Base-by-base conservation (phyloP, 2,329 filamentous ascomycete genomes). In the Aspergillus sp. region DNA sequence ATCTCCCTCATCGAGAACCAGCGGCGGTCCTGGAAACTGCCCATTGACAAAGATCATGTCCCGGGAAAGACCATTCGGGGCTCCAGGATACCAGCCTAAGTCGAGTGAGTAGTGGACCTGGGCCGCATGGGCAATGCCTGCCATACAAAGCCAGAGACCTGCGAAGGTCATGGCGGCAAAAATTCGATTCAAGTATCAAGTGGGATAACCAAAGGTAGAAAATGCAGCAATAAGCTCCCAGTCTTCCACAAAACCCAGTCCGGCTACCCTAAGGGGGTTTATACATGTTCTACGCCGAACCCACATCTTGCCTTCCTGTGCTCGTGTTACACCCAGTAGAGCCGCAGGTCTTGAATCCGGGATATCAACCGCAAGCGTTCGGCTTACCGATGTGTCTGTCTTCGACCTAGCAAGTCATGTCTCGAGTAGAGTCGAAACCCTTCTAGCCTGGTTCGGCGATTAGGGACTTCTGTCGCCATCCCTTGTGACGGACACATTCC, bases 31-130 rank as follows among this genome's bases (percentile, higher is more conserved):
- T 4, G 65, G 64, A 40, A 63, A 64, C 41, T 57, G 54, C 4
- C 57, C 57, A 45, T 67, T 67, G 48, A 63, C 60, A 32, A 62
- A 58, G 12, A 67, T 55, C 49, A 61, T 59, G 10, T 64, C 57
- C 5, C 63, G 54, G 7, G 52, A 53, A 53, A 61, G 56, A 12
- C 65, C 64, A 49, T 66, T 59, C 0, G 62, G 59, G 7, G 60
- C 57, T 12, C 63, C 60, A 27, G 59, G 53, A 34, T 59, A 59
- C 62, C 62, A 66, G 38, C 62, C 65, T 9, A 69, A 46, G 41
- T 67, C 58, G 38, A 67, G 28, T 12, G 42, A 36, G 27, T 28
- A 44, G 9, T 27, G 38, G 41, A 43, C 41, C 43, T 41, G 47
- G 38, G 50, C 48, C 34, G 49, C 45, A 12, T 52, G 45, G 43